Evolutionary conservation across 148 eudicot species (phyloP), one percentile per base, ranked within the genome.

Genomic region (Vaccinium corymbosum): DNA sequence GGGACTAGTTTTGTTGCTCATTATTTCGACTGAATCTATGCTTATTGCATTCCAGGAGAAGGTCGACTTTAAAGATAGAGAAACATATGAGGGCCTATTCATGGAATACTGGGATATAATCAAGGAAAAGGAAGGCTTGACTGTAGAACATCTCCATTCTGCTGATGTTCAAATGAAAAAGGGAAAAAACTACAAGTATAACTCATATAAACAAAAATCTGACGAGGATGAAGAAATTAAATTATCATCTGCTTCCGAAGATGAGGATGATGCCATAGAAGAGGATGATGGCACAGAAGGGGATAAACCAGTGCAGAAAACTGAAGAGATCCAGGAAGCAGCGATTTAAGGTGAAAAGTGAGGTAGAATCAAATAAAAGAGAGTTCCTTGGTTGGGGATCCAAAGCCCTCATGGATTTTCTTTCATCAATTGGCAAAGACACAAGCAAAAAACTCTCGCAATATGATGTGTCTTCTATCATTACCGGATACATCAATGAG

Each of bases 351-450:
- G 85, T 29, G 42, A 80, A 85, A 52, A 88, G 76, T 75, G 86
- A 87, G 72, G 75, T 4, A 14, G 90, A 85, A 46, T 79, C 86
- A 77, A 89, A 80, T 81, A 90, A 85, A 79, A 82, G 57, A 25
- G 89, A 91, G 77, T 94, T 88, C 73, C 53, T 83, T 78, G 94
- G 95, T 32, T 94, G 98, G 98, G 98, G 89, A 81, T 94, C 97
- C 32, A 91, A 49, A 83, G 75, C 89, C 74, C 89, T 95, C 61
- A 89, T 93, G 10, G 88, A 82, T 25, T 95, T 95, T 85, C 95
- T 95, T 48, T 20, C 76, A 20, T 92, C 89, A 57, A 85, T 93
- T 51, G 94, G 92, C 77, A 88, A 85, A 87, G 86, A 91, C 55
- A 87, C 91, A 5, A 75, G 66, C 51, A 77, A 85, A 84, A 46